Base-by-base conservation (phyloP, 2,329 filamentous ascomycete genomes). In the Penicillium fuscoglaucum region DNA sequence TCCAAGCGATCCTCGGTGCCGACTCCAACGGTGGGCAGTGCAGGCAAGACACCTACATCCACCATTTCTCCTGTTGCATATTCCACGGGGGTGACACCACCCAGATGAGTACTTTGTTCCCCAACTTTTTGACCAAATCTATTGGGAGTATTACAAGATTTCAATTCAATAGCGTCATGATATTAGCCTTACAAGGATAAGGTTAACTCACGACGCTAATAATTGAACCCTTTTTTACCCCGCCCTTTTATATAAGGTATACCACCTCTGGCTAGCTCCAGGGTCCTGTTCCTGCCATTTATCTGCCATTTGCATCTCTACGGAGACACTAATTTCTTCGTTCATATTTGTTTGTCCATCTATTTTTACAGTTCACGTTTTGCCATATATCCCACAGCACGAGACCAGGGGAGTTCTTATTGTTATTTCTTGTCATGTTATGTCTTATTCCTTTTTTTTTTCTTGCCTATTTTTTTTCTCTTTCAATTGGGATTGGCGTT, bases 1-100 rank as follows among this genome's bases (percentile, higher is more conserved):
- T 72, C 78, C 12, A 80, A 80, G 61, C 77, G 79, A 61, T 52
- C 66, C 13, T 66, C 65, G 12, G 71, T 72, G 7, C 76, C 78
- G n/a, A 76, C 74, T 28, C 72, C 76, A 6, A 51, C 37, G 19
- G 69, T 69, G 44, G 67, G 67, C 31, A 15, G 31, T 15, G 31
- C 31, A 33, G 31, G 31, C 52, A 72, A 72, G 58, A 61, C 65
- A 45, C 61, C 71, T 8, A 57, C 71, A 13, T 70, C 72, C 17
- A 73, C 69, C 43, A 47, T 70, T 46, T 72, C 66, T 39, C 64
- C 72, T 48, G 62, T 66, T 33, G 63, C 74, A n/a, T 71, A 71
- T 53, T 66, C 68, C 9, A 69, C 74, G 13, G 70, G 68, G 39
- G 67, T 69, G 29, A 74, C 74, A 26, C 70, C 74, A 8, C 71